Evolutionary conservation across 495 filamentous ascomycete genomes (phyloP), one percentile per base, ranked within the genome.

Genomic region (Hypoxylon fragiforme): DNA sequence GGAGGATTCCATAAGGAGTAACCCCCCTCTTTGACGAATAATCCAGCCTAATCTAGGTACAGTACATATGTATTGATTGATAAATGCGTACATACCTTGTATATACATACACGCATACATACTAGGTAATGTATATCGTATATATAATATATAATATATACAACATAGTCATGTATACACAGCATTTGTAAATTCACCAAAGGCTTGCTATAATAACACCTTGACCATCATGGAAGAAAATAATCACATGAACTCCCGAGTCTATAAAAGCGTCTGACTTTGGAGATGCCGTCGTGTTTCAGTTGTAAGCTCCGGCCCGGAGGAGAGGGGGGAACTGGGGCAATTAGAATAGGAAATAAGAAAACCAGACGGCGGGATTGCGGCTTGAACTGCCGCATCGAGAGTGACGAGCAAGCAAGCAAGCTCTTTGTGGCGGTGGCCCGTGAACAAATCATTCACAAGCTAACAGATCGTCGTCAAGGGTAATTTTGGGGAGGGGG

Each of bases 381-480:
- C 57, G 57, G 57, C 45, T 45, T 55, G 41, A 35, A 39, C 28
- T 61, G 46, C 50, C 51, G 57, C 42, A 18, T 40, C 40, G 35
- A 20, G 35, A 36, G 20, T n/a, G n/a, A n/a, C n/a, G n/a, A n/a
- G n/a, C n/a, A n/a, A 19, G 24, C 9, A 9, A 16, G 32, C 39
- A 50, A 38, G 34, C 28, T 22, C 12, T 24, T 15, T 13, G 36
- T 19, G 22, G 30, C 43, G 36, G 41, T 55, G 57, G 57, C 18
- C 57, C 51, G 57, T 61, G 57, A 52, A 39, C 57, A 50, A 19
- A 46, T 41, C 30, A 47, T 31, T 38, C 24, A 32, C 15, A 50
- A 34, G 40, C 43, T 50, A 43, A 15, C 19, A 15, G 57, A 61
- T 61, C 57, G 51, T 47, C 51, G 46, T 28, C 57, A 61, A 55